Evolutionary conservation across 1,284 basidiomycete species (phyloP).

Genomic region (Neonothopanus nambi): DNA sequence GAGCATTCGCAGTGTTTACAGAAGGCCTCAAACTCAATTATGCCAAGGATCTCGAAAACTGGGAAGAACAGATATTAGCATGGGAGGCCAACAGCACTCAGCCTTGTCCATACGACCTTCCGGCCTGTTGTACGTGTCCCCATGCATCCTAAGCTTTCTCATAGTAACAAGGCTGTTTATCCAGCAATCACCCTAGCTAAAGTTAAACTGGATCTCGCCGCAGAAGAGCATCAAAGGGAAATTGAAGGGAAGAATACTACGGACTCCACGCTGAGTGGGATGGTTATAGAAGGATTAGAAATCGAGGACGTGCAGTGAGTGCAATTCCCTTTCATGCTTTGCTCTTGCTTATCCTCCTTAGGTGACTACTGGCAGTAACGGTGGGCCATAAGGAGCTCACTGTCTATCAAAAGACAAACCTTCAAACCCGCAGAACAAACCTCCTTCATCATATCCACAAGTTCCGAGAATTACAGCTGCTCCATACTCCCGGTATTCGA

Average conservation of each 20-base stretch:
- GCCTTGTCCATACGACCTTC: constrained; percentile 16
- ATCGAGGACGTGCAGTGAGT: constrained; percentile 19
- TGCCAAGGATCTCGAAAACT: constrained; percentile 4
- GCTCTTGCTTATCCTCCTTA: background rate
- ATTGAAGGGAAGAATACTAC: background rate
- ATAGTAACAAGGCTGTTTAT: background rate
- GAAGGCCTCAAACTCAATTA: background rate
- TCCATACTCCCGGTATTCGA: background rate
- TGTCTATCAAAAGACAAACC: background rate
- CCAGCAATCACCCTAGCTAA: constrained; percentile 9
- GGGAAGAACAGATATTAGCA: constrained; percentile 13
- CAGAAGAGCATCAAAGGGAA: constrained; percentile 18
- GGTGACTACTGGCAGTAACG: no score
- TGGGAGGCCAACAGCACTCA: constrained; percentile 16
- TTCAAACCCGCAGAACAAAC: constrained; percentile 10
- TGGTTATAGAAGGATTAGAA: constrained; percentile 13
- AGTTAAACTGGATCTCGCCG: constrained; percentile 13
- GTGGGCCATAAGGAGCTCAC: no score
- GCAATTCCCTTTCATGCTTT: background rate
- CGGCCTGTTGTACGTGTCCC: constrained; percentile 12
- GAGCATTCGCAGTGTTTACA: background rate
- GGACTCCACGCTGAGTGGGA: constrained; percentile 5
- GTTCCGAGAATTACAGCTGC: constrained; percentile 4
- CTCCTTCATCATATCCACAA: constrained; percentile 12
- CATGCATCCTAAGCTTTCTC: background rate